These are phyloP conservation scores for Hydrangea macrophylla DNA, from an alignment of 148 eudicot species.

Conservation along the genomic window DNA sequence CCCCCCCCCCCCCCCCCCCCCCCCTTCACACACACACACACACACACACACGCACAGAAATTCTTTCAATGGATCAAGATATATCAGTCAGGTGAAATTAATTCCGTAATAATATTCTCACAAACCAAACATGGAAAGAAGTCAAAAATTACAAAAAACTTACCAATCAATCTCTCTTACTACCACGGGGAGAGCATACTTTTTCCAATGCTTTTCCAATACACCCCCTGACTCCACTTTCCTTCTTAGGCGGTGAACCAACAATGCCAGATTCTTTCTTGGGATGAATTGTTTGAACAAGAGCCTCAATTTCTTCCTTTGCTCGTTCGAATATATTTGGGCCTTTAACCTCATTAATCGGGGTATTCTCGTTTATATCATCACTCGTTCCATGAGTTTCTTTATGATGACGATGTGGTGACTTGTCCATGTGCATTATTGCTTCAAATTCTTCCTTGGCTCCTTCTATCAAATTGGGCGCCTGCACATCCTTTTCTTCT, in stretches of 20 bases:
- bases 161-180: constrained; percentile 25
- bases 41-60: too few relatives aligned
- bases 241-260: constrained; percentile 24
- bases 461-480: constrained; percentile 22
- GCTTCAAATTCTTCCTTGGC: constrained; percentile 25
- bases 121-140: background rate
- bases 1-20: too few relatives aligned
- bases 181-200: constrained; percentile 37
- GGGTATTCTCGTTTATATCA: constrained; percentile 30
- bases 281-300: constrained; percentile 38
- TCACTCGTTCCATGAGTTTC: constrained; percentile 49
- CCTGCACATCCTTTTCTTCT: constrained; percentile 26
- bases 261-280: constrained; percentile 22
- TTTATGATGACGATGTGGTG: constrained; percentile 27
- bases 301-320: constrained; percentile 58
- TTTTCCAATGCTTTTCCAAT: constrained; percentile 48
- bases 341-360: constrained; percentile 40
- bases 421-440: constrained; percentile 7
- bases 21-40: too few relatives aligned
- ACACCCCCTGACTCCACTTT: constrained; percentile 31
- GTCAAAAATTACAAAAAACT: background rate
- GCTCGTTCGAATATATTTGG: constrained; percentile 46
- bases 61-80: background rate
- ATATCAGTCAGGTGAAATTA: background rate
- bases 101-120: background rate